Evolutionary conservation across 768 basidiomycete genomes (phyloP), one percentile per base, ranked within the genome.

Genomic region (Mycena belliarum): DNA sequence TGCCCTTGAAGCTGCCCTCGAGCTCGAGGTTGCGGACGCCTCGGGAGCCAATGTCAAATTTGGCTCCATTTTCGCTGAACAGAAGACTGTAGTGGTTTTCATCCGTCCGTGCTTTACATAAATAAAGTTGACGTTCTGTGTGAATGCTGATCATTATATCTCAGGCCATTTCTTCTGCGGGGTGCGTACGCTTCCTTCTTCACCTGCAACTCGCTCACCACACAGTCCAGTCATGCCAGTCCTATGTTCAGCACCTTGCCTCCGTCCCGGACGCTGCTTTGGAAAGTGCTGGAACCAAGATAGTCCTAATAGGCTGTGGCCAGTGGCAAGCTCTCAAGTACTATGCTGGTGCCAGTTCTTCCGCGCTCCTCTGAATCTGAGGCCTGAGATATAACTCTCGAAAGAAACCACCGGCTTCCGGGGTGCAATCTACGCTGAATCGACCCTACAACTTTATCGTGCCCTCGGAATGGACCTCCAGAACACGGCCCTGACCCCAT

Each of bases 111-210:
- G 15, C 4, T 42, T 11, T 8, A 35, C 18, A 18, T 26, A 28
- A 8, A 9, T 37, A n/a, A n/a, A n/a, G n/a, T n/a, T n/a, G n/a
- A 32, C 29, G 12, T 5, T 12, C 45, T 23, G 11, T 56, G n/a
- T 23, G 29, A 9, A 28, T 42, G 26, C 44, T 28, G 28, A 53
- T 55, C 24, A 55, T 60, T 11, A 24, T 23, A 35, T 37, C 40
- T 15, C 43, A 85, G 85, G 85, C 9, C 84, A 87, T 68, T 87
- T 87, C 66, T 85, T 85, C 63, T 87, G 86, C 60, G 84, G 84
- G 18, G 84, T 86, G 70, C 49, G 80, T 86, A 70, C 51, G 80
- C 68, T 24, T 37, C 45, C 43, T 20, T 50, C 24, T 52, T 14
- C 18, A n/a, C 42, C 7, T 40, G 29, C 26, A 32, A 32, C 29